phyloP scores from a whole-genome alignment of 2,329 filamentous ascomycete genomes.

The Microthyrium microscopicum region DNA sequence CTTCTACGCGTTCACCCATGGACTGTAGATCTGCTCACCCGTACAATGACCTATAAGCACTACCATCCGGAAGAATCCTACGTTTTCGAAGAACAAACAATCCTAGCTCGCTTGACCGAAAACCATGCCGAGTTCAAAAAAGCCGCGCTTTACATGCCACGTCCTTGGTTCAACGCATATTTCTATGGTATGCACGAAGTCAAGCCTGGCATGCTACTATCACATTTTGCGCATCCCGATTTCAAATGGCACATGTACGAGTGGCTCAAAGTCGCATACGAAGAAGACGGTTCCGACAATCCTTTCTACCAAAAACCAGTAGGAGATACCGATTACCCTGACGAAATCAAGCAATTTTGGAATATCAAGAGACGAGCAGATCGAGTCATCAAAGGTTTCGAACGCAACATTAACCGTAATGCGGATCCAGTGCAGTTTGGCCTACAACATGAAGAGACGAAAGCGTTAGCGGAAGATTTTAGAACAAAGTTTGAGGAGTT shows the following conservation, averaged over 20 bases:
- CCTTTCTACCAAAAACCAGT: constrained; percentile 8
- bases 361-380: constrained; percentile 8
- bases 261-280: constrained; percentile 8
- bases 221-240: constrained; percentile 9
- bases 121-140: constrained; percentile 9
- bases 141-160: constrained; percentile 8
- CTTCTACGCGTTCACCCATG: constrained; percentile 19
- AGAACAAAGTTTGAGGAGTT: constrained; percentile 7
- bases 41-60: constrained; percentile 13
- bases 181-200: constrained; percentile 8
- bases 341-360: constrained; percentile 9
- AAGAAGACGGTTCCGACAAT: constrained; percentile 5
- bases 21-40: constrained; percentile 17
- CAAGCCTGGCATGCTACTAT: constrained; percentile 8
- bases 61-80: constrained; percentile 10
- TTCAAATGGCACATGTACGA: constrained; percentile 10
- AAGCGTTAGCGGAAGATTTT: constrained; percentile 7
- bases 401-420: constrained; percentile 7
- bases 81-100: constrained; percentile 9
- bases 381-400: constrained; percentile 9
- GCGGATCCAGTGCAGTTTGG: constrained; percentile 10
- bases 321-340: constrained; percentile 7
- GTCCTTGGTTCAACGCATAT: constrained; percentile 9
- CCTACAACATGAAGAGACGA: constrained; percentile 10
- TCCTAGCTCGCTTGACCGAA: constrained; percentile 9